Base-by-base conservation (phyloP, 2,329 filamentous ascomycete genomes). In the Bertia moriformis region DNA sequence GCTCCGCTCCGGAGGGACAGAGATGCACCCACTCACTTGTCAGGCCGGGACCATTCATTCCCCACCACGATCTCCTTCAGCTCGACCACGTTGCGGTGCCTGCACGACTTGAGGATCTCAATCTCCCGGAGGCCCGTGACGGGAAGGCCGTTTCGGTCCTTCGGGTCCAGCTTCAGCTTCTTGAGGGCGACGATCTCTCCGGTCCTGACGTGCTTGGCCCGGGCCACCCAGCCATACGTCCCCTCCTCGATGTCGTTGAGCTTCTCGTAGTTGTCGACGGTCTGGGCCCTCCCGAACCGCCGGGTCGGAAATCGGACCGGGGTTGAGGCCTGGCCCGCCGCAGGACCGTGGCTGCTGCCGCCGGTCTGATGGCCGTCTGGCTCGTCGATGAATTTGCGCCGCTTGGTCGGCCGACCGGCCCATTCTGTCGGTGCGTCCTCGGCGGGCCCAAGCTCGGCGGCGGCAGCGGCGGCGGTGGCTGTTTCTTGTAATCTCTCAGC, bases 161-260 rank as follows among this genome's bases (percentile, higher is more conserved):
- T 71, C 36, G 73, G 64, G 53, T 95, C 85, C 58, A 93, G 76
- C 67, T 98, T 98, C 41, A 96, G 69, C 53, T 87, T 81, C 67
- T 98, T 98, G 46, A 98, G 65, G 13, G 91, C 91, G 15, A 96
- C 88, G 4, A 98, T 71, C 41, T 80, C 73, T 22, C 83, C 83
- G 0, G 83, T 89, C 3, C 66, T 62, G 20, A 71, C 66, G 49
- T 93, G 81, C 44, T 70, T 78, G 12, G 87, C 91, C 42, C 91
- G 72, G 40, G 88, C 88, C 3, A 98, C 91, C 73, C 80, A 89
- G 36, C 91, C 91, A 58, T 98, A 98, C 5, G 87, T 87, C 24
- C 91, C 91, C 63, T 98, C 91, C 59, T 96, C 91, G 51, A 98
- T 98, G 55, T 91, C 83, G 58, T 98, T 98, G 41, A 98, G 67